Evolutionary conservation across 2,329 filamentous ascomycete species (phyloP).

Genomic region (Neoarthrinium moseri): DNA sequence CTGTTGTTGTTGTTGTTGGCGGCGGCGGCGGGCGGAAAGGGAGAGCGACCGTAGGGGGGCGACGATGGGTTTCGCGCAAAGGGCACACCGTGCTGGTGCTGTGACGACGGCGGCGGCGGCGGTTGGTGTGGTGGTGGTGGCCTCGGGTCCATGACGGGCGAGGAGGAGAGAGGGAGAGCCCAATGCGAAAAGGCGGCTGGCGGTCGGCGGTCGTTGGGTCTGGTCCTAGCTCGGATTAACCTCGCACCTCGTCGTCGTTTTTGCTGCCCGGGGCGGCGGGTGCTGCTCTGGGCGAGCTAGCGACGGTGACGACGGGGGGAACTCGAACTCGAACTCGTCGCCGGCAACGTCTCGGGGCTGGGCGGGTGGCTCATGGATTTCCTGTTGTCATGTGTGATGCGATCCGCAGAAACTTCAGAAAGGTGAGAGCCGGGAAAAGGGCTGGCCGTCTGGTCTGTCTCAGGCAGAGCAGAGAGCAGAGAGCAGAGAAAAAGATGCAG

Average conservation of each 20-base stretch:
- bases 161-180: background rate
- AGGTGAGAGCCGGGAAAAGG: background rate
- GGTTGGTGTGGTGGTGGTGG: slow-evolving; percentile 5
- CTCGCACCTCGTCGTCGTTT: background rate
- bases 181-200: background rate
- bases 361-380: background rate
- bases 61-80: slow-evolving; percentile 12
- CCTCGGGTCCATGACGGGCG: slow-evolving; percentile 10
- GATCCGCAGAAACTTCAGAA: background rate
- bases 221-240: slow-evolving; percentile 1
- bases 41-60: slow-evolving; percentile 15
- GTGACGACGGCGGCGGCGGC: background rate
- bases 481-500: background rate
- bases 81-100: slow-evolving; percentile 6
- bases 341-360: background rate
- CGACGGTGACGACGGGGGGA: background rate
- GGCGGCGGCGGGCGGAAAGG: slow-evolving; percentile 10
- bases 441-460: no score
- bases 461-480: background rate
- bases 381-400: no score
- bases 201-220: background rate
- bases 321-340: background rate
- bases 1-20: slow-evolving; percentile 7
- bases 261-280: background rate
- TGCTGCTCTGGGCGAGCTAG: slow-evolving; percentile 2